Evolutionary conservation across 176 grass and related monocot genomes (phyloP).

Genomic region (Paspalum notatum): DNA sequence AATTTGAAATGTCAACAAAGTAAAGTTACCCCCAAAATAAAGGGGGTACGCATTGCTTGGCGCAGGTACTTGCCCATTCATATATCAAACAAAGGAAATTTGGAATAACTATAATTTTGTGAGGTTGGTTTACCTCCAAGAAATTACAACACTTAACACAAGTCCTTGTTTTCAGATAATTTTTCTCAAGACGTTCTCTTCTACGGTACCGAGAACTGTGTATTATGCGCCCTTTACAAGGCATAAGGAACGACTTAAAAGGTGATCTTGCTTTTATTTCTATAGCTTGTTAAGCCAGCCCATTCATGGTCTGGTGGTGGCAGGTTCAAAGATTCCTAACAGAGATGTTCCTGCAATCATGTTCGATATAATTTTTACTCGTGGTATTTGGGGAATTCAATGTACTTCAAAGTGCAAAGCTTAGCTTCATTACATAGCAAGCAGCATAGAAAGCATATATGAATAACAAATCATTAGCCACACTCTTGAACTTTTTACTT

Average conservation of each 20-base stretch:
- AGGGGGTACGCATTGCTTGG: not conserved
- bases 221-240: not conserved
- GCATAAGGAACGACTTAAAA: not conserved
- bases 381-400: not conserved
- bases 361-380: not conserved
- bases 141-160: not conserved
- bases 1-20: constrained; percentile 5
- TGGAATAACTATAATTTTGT: not conserved
- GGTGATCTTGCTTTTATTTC: not conserved
- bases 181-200: not conserved
- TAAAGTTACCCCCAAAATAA: not conserved
- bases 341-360: not conserved
- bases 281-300: not conserved
- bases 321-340: not conserved
- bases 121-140: not conserved
- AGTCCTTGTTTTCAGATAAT: not conserved
- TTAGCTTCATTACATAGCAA: not conserved
- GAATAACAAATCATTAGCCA: not conserved
- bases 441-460: not conserved
- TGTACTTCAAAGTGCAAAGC: not conserved
- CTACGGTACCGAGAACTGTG: not conserved
- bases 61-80: not conserved
- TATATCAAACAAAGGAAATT: not conserved
- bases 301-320: not conserved
- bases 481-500: not conserved